These are phyloP conservation scores for Leccinum imitatum DNA, from an alignment of 768 basidiomycete species.

Conservation along the genomic window DNA sequence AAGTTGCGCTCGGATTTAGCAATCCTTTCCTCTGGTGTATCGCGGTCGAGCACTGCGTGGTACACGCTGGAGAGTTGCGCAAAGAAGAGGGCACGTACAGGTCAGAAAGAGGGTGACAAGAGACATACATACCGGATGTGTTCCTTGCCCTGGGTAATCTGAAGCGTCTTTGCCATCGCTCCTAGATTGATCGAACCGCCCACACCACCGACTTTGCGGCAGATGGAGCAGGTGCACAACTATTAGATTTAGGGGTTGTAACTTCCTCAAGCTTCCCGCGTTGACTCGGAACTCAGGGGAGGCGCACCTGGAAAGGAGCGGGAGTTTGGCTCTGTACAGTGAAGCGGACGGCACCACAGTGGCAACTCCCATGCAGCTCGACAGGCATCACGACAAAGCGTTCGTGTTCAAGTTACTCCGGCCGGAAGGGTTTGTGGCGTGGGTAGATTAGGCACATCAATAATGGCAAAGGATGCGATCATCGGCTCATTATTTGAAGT, in stretches of 20 bases:
- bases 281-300: background rate
- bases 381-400: background rate
- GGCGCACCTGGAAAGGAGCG: conserved; percentile 58
- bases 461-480: too few relatives aligned
- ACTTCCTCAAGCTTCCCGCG: background rate
- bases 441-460: too few relatives aligned
- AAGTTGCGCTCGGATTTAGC: conserved; percentile 61
- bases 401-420: too few relatives aligned
- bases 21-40: conserved; percentile 45
- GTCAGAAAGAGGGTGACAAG: background rate
- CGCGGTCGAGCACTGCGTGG: conserved; percentile 60
- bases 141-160: conserved; percentile 51
- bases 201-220: conserved; percentile 65
- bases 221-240: conserved; percentile 68
- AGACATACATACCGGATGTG: conserved; percentile 43
- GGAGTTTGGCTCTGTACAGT: conserved; percentile 48
- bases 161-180: conserved; percentile 49
- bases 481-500: too few relatives aligned
- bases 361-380: background rate
- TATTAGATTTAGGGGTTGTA: conserved; percentile 17
- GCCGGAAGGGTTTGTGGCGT: too few relatives aligned
- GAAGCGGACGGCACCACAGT: conserved; percentile 20
- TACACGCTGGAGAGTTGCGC: conserved; percentile 43
- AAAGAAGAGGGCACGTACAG: background rate
- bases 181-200: conserved; percentile 71